Conservation (phyloP, 768 basidiomycete species). For the Mycena metata region DNA sequence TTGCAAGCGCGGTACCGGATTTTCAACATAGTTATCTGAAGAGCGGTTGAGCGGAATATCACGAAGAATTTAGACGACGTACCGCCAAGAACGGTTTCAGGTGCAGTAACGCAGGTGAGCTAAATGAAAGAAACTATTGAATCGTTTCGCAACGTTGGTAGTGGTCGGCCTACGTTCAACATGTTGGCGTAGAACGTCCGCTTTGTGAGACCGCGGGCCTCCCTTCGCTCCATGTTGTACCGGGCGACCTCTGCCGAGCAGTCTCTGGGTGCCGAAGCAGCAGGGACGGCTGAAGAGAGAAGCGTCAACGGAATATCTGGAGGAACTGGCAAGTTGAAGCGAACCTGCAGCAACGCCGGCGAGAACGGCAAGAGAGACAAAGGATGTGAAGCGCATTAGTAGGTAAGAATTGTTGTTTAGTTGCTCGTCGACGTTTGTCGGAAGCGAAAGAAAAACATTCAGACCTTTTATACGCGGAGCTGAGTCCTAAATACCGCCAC, state of each 20-base stretch:
- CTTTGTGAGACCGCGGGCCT: constrained; percentile 39
- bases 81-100: constrained; percentile 40
- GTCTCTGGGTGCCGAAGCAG: constrained; percentile 23
- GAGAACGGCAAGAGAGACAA: constrained; percentile 35
- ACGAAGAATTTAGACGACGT: background rate
- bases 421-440: background rate
- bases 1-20: constrained; percentile 24
- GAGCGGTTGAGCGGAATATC: background rate
- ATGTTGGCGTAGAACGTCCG: constrained; percentile 40
- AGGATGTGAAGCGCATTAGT: constrained; percentile 27
- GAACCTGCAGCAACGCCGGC: constrained; percentile 36
- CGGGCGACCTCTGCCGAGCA: constrained; percentile 42
- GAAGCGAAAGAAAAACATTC: background rate
- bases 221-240: constrained; percentile 32
- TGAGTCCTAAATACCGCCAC: background rate
- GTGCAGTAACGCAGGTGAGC: constrained; percentile 43
- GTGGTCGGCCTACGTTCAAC: constrained; percentile 37
- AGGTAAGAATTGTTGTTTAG: background rate
- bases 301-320: background rate
- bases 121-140: constrained; percentile 4
- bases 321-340: background rate
- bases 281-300: constrained; percentile 31
- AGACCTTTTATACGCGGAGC: constrained; percentile 21
- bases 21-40: constrained; percentile 38
- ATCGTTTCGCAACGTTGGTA: background rate